Conservation (phyloP, 2,329 filamentous ascomycete species). For the Hypoxylon sp. region DNA sequence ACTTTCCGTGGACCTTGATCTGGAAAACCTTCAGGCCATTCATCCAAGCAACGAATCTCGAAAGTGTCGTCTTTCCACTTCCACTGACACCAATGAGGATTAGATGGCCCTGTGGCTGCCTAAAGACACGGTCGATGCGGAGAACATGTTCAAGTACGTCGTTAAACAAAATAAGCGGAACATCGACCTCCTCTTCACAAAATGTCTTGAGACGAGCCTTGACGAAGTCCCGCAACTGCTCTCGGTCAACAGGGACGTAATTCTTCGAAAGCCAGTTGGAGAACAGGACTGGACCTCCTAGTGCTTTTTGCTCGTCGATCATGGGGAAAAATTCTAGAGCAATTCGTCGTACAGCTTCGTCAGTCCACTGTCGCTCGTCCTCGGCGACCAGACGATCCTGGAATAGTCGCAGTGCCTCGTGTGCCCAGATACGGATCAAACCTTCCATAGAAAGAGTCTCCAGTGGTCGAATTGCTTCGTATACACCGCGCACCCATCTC, state of each 20-base stretch:
- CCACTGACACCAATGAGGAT: conserved; percentile 99
- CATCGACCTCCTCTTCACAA: conserved; percentile 99
- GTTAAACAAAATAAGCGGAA: conserved; percentile 98
- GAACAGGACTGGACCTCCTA: conserved; percentile 94
- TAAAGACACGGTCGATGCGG: conserved; percentile 97
- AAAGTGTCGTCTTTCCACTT: conserved; percentile 97
- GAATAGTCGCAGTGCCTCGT: conserved; percentile 95
- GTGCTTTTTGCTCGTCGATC: conserved; percentile 88
- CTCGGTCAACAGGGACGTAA: conserved; percentile 94
- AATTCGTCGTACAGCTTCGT: conserved; percentile 84
- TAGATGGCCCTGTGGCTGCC: conserved; percentile 96
- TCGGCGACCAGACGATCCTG: conserved; percentile 96
- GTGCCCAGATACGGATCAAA: conserved; percentile 95
- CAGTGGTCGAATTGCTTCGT: conserved; percentile 93
- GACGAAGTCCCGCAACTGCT: conserved; percentile 94
- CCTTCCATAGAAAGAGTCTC: conserved; percentile 90
- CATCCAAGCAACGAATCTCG: conserved; percentile 99
- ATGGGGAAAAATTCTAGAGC: conserved; percentile 92
- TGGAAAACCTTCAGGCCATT: conserved; percentile 99
- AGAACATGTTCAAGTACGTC: conserved; percentile 98
- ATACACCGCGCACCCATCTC: conserved; percentile 95
- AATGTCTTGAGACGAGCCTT: conserved; percentile 97
- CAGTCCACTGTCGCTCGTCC: conserved; percentile 94
- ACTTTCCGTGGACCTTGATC: conserved; percentile 99
- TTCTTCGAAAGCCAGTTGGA: conserved; percentile 99